phyloP scores from a whole-genome alignment of 2,329 filamentous ascomycete genomes.

The Penicillium sp. region DNA sequence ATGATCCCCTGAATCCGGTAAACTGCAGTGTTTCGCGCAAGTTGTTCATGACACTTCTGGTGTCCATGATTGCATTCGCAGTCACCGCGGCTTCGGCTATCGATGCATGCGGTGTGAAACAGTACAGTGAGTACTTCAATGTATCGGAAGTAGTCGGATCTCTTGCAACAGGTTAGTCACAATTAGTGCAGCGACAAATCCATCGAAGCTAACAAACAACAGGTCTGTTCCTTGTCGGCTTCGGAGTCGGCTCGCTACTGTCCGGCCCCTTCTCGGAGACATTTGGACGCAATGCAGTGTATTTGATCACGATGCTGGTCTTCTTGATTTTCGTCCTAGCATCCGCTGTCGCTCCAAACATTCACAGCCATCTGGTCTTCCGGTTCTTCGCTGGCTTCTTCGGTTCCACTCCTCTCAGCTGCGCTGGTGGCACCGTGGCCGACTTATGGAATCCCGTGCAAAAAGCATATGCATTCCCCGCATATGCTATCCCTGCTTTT shows the following conservation, averaged over 20 bases:
- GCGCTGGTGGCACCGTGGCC: constrained; percentile 47
- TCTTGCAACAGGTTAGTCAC: constrained; percentile 46
- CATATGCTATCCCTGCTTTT: constrained; percentile 52
- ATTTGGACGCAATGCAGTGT: constrained; percentile 52
- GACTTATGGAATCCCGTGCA: constrained; percentile 52
- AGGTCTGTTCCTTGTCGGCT: constrained; percentile 41
- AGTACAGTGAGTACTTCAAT: constrained; percentile 49
- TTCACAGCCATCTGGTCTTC: constrained; percentile 52
- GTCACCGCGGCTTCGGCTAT: constrained; percentile 56
- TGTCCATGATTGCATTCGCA: constrained; percentile 52
- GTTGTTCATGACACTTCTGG: constrained; percentile 44
- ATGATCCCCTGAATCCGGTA: constrained; percentile 41
- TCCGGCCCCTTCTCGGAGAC: constrained; percentile 54
- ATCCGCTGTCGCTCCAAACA: constrained; percentile 49
- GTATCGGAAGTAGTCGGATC: constrained; percentile 55
- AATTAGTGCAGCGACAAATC: neutral
- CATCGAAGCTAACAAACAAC: neutral
- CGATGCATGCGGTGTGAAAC: constrained; percentile 51
- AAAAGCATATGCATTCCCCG: constrained; percentile 51
- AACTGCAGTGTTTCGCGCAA: constrained; percentile 38
- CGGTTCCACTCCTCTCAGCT: constrained; percentile 48
- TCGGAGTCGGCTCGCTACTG: constrained; percentile 51
- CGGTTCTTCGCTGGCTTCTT: constrained; percentile 55
- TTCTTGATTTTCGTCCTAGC: constrained; percentile 55
- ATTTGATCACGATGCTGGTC: constrained; percentile 48